Conservation (phyloP, 163 green algal species). For the Prototheca wickerhamii region DNA sequence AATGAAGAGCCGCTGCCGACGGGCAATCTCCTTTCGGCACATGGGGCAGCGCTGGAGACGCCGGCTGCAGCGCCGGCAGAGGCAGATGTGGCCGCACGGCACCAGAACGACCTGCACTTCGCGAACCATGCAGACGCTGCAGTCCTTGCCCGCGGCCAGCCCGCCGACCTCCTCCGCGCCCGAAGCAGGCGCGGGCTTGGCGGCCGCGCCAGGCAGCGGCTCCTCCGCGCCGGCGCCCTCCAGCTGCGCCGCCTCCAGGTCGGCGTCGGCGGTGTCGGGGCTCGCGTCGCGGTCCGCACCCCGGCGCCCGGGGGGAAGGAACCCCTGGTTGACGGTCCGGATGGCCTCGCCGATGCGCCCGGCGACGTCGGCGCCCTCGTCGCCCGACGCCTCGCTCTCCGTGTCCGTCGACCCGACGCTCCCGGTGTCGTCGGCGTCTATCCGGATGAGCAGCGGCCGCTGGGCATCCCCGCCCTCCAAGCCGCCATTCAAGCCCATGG, state of each 20-base stretch:
- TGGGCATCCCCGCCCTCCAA: constrained; percentile 24
- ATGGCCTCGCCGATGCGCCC: constrained; percentile 10
- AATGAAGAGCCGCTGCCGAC: constrained; percentile 62
- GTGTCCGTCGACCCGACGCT: constrained; percentile 47
- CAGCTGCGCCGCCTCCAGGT: neutral
- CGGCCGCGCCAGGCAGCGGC: neutral
- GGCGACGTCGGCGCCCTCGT: constrained; percentile 2
- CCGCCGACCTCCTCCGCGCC: neutral
- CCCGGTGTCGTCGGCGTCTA: constrained; percentile 40
- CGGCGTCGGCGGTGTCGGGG: neutral
- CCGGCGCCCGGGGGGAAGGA: neutral
- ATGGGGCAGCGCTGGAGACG: constrained; percentile 55
- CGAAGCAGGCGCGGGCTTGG: neutral
- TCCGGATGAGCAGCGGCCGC: constrained; percentile 31
- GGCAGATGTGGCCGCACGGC: constrained; percentile 64
- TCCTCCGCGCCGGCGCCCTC: neutral
- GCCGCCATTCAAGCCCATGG: constrained; percentile 6
- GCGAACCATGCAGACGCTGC: constrained; percentile 44
- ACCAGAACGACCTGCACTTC: constrained; percentile 59
- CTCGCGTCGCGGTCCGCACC: neutral
- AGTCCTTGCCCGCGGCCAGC: constrained; percentile 23
- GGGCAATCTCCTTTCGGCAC: constrained; percentile 55
- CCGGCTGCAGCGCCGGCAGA: constrained; percentile 59
- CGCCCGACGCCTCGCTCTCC: constrained; percentile 7
- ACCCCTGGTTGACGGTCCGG: neutral